Conservation (phyloP, 139 green algal genomes). For the Eudorina sp. region DNA sequence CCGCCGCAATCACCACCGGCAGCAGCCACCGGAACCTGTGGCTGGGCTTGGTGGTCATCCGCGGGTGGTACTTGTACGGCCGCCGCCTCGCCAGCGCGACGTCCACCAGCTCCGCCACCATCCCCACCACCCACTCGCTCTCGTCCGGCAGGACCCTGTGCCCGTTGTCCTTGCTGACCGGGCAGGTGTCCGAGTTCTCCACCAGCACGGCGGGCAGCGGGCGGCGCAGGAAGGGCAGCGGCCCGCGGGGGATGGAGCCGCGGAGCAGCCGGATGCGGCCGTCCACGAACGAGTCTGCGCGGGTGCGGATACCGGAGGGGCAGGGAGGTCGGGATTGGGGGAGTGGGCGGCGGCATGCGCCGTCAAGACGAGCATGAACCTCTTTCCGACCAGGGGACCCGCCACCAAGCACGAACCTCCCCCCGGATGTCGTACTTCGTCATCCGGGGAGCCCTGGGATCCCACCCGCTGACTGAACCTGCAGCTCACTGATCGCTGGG, state of each 20-base stretch:
- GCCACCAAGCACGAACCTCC: too few species aligned
- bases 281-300: constrained; percentile 61
- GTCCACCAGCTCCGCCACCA: constrained; percentile 54
- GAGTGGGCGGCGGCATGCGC: not conserved
- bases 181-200: constrained; percentile 64
- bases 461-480: too few species aligned
- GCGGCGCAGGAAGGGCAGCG: constrained; percentile 35
- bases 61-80: constrained; percentile 56
- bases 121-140: constrained; percentile 50
- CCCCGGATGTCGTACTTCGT: too few species aligned
- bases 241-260: constrained; percentile 40
- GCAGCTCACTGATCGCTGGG: too few species aligned
- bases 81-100: constrained; percentile 37
- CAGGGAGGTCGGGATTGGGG: not conserved
- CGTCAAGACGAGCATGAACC: too few species aligned
- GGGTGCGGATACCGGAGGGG: not conserved
- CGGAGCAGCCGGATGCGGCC: constrained; percentile 55
- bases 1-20: constrained; percentile 53
- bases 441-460: too few species aligned
- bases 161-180: constrained; percentile 27
- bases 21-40: constrained; percentile 57
- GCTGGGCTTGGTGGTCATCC: constrained; percentile 44
- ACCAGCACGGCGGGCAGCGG: constrained; percentile 56
- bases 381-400: too few species aligned
- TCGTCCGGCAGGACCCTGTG: constrained; percentile 59